These are phyloP conservation scores for Penicillium ucsense DNA, from an alignment of 495 filamentous ascomycete genomes.

Conservation along the genomic window DNA sequence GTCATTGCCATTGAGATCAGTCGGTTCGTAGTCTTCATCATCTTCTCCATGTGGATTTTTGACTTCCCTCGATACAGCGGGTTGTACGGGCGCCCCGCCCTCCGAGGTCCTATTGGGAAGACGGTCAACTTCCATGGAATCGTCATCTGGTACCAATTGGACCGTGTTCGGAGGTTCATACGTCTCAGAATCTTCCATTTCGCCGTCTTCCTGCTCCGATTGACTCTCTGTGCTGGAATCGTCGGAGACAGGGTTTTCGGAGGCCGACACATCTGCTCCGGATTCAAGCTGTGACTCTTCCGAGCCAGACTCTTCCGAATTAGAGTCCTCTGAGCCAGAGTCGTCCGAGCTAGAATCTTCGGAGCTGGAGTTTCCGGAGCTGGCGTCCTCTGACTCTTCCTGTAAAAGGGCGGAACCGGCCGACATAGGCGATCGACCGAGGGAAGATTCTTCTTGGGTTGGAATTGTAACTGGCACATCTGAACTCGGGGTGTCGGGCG, in stretches of 20 bases:
- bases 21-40: not conserved
- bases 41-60: not conserved
- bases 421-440: not conserved
- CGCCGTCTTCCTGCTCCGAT: not conserved
- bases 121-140: not conserved
- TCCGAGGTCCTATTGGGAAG: too few species aligned
- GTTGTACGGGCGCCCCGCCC: too few species aligned
- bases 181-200: not conserved
- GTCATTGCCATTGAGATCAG: not conserved
- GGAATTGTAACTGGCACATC: not conserved
- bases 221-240: not conserved
- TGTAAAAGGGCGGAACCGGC: conserved; percentile 12
- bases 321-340: not conserved
- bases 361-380: not conserved
- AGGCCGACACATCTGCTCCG: not conserved
- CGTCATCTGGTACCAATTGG: not conserved
- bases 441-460: not conserved
- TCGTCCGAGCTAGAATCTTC: not conserved
- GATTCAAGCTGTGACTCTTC: not conserved
- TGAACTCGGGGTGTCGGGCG: not conserved
- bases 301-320: not conserved
- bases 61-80: too few species aligned
- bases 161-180: not conserved
- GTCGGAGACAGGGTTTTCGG: not conserved
- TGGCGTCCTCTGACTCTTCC: conserved; percentile 27